phyloP scores from a whole-genome alignment of 164 flowering plant species.

The Tinospora cordifolia region DNA sequence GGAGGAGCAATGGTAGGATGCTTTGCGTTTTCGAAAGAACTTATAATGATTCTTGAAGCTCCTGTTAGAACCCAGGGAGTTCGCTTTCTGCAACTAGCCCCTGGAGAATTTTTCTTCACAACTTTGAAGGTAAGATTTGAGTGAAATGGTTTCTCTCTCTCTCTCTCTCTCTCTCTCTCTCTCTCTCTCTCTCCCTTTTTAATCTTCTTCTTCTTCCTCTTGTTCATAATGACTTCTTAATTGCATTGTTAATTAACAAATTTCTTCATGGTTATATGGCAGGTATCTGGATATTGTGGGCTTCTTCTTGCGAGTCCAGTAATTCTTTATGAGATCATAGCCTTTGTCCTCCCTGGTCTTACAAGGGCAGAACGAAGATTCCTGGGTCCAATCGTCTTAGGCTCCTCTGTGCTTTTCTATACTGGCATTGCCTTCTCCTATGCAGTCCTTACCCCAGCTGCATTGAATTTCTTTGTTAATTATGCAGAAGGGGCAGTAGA shows the following conservation, averaged over 20 bases:
- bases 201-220: neutral
- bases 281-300: slow-evolving; percentile 99
- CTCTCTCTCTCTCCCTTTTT: neutral
- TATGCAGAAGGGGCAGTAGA: slow-evolving; percentile 98
- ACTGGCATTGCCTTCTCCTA: slow-evolving; percentile 83
- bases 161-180: neutral
- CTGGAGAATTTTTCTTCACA: slow-evolving; percentile 98
- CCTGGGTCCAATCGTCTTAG: slow-evolving; percentile 86
- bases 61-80: slow-evolving; percentile 74
- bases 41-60: slow-evolving; percentile 76
- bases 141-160: neutral
- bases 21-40: slow-evolving; percentile 84
- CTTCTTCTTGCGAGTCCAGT: slow-evolving; percentile 89
- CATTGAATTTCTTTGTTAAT: slow-evolving; percentile 82
- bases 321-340: slow-evolving; percentile 91
- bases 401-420: slow-evolving; percentile 92
- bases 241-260: neutral
- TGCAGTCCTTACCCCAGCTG: slow-evolving; percentile 85
- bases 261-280: slow-evolving; percentile 17
- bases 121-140: slow-evolving; percentile 65
- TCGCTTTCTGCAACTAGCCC: slow-evolving; percentile 82
- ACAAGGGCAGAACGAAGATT: slow-evolving; percentile 80
- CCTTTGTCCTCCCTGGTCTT: slow-evolving; percentile 91
- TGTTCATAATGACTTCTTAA: neutral
- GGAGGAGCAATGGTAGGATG: slow-evolving; percentile 87